Percentiles rank a stretch among this genome's conserved stretches.
Evolutionary conservation across 352 stramenopile genomes (phyloP).

Genomic region (Phytopythium boreale): DNA sequence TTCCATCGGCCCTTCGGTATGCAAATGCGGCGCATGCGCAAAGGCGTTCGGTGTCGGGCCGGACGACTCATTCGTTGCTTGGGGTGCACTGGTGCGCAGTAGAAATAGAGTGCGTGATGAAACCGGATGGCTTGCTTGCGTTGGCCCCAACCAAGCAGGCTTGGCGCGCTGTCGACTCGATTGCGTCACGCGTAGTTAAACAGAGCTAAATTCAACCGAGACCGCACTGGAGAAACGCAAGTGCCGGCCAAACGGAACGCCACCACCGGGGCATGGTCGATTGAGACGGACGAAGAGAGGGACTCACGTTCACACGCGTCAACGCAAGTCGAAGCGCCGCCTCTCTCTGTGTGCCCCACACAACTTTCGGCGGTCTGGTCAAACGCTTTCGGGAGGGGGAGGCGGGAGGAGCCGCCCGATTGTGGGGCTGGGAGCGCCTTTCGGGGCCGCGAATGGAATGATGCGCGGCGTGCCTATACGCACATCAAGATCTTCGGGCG

Average conservation of each 20-base stretch:
- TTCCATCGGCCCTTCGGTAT: too few relatives aligned
- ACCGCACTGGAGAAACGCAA: slow-evolving; percentile 4
- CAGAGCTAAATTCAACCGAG: not conserved
- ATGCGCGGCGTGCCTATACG: not conserved
- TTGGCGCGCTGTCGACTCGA: not conserved
- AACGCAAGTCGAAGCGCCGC: not conserved
- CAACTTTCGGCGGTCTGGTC: not conserved
- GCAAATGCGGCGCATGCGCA: too few relatives aligned
- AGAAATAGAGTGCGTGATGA: too few relatives aligned
- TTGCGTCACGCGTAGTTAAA: not conserved
- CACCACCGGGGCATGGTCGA: too few relatives aligned
- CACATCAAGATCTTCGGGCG: not conserved
- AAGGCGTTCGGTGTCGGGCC: too few relatives aligned
- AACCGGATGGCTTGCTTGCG: too few relatives aligned
- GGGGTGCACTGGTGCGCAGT: too few relatives aligned
- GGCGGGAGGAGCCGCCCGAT: not conserved
- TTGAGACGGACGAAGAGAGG: not conserved
- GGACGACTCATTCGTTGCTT: too few relatives aligned
- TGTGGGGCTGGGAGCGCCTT: not conserved
- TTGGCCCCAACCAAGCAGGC: too few relatives aligned
- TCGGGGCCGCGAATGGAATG: not conserved
- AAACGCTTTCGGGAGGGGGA: not conserved
- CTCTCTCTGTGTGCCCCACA: not conserved
- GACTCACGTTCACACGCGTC: not conserved
- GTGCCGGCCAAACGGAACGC: not conserved